Base-by-base conservation (phyloP, 257 asterid species). In the Salvia hispanica region DNA sequence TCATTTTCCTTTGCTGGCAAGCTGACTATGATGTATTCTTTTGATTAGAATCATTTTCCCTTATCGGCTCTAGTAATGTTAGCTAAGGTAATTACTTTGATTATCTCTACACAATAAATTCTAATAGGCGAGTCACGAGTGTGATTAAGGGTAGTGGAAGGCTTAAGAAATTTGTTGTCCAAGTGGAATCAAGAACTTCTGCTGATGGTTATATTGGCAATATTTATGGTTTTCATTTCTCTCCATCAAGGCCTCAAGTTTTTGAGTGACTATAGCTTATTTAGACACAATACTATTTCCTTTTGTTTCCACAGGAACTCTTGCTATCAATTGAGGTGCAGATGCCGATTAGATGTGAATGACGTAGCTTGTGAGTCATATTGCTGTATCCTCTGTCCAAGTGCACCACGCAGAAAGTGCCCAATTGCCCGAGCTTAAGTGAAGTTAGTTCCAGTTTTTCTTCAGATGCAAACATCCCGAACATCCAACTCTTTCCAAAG, bases 381-480 rank as follows among this genome's bases (percentile, higher is more conserved):
- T 8, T 53, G 12, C 15, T 64, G 64, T 59, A 64, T 62, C 64
- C 57, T 56, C 54, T 53, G 2, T 28, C 57, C 16, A 40, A 66
- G 28, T 14, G 36, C 39, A 36, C 55, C 43, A 0, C 52, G 9
- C 51, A n/a, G 33, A 48, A 12, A 9, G 62, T 58, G 52, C 3
- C 10, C 54, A 67, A 16, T 39, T 12, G 18, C 31, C 31, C 31
- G 31, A 2, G 31, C 31, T 60, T 56, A 8, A 12, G 47, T 53
- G 3, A 45, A 74, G 70, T 57, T 58, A 62, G 11, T 10, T 18
- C 40, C 55, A 16, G 62, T 62, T 74, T 69, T 71, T 52, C 46
- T 70, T 51, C 74, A 78, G 69, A 88, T 94, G 96, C 88, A 73
- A 77, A 71, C 91, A 74, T 78, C 97, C 62, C 91, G 81, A 76